A percentile compares a stretch with the other conserved stretches of the same genome.
Evolutionary conservation across 371 early-diverging fungal genomes (phyloP).

Genomic region (Saksenaea vasiformis): DNA sequence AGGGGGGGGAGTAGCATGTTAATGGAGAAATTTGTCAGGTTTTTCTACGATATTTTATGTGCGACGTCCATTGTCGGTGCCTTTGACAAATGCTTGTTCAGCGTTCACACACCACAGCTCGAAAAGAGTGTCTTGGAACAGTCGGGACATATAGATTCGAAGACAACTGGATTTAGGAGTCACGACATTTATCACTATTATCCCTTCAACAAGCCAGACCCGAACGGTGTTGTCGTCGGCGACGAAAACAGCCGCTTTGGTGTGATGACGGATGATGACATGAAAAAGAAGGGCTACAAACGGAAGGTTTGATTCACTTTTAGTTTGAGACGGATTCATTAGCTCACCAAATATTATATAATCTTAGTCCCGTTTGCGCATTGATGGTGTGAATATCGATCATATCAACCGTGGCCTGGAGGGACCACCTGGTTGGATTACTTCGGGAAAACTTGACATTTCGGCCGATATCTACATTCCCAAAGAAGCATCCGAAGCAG

Average conservation of each 20-base stretch:
- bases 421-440: constrained; percentile 96
- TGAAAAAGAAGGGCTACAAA: constrained; percentile 51
- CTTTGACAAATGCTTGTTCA: constrained; percentile 93
- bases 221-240: constrained; percentile 50
- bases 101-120: constrained; percentile 83
- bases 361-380: constrained; percentile 75
- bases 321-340: background rate
- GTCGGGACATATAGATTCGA: constrained; percentile 44
- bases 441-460: constrained; percentile 85
- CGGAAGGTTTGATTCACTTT: constrained; percentile 28
- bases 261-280: constrained; percentile 44
- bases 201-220: constrained; percentile 46
- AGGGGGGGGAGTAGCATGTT: background rate
- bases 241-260: constrained; percentile 48
- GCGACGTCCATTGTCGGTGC: constrained; percentile 91
- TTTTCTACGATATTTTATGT: constrained; percentile 88
- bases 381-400: constrained; percentile 90
- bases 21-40: constrained; percentile 20
- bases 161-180: constrained; percentile 32
- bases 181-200: constrained; percentile 53
- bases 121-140: constrained; percentile 55
- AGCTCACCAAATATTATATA: background rate
- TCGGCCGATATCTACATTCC: constrained; percentile 76
- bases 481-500: constrained; percentile 58
- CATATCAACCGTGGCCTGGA: constrained; percentile 86